Conservation (phyloP, 1,284 basidiomycete species). For the Peniophora sp. region DNA sequence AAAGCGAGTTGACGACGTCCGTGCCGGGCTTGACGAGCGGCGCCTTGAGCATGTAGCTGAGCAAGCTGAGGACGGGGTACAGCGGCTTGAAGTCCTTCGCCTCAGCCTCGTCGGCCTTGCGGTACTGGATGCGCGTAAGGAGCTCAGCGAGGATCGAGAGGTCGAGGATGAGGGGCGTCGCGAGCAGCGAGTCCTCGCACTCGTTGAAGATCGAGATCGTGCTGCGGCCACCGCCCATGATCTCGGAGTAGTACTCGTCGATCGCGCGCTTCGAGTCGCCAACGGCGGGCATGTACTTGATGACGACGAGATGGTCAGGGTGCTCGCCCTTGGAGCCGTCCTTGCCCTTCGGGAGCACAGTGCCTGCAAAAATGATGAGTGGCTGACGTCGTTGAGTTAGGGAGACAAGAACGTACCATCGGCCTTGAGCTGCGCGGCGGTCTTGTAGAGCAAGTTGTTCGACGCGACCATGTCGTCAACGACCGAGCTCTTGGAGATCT, state of each 20-base stretch:
- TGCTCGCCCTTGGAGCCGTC: slow-evolving; percentile 76
- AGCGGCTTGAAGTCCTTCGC: slow-evolving; percentile 64
- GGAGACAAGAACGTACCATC: neutral
- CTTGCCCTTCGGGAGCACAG: slow-evolving; percentile 44
- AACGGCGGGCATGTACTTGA: slow-evolving; percentile 91
- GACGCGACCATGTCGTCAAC: slow-evolving; percentile 97
- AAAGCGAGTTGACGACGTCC: slow-evolving; percentile 93
- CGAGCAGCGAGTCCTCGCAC: slow-evolving; percentile 96
- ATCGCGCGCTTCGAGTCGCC: slow-evolving; percentile 97
- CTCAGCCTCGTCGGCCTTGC: slow-evolving; percentile 35
- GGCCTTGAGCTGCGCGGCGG: slow-evolving; percentile 41
- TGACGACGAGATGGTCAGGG: slow-evolving; percentile 95
- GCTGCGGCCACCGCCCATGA: slow-evolving; percentile 74
- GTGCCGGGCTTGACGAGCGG: slow-evolving; percentile 96
- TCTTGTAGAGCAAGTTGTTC: slow-evolving; percentile 87
- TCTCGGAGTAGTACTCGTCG: slow-evolving; percentile 98
- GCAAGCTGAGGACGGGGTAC: slow-evolving; percentile 82
- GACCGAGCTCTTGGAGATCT: slow-evolving; percentile 94
- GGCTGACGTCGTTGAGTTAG: neutral
- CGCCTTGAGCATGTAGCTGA: slow-evolving; percentile 97
- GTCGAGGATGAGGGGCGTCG: slow-evolving; percentile 94
- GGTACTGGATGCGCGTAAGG: slow-evolving; percentile 89
- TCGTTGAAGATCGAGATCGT: slow-evolving; percentile 94
- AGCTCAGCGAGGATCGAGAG: slow-evolving; percentile 91
- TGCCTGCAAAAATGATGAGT: slow-evolving; percentile 14